Evolutionary conservation across 495 filamentous ascomycete species (phyloP).

Genomic region (Penicillium antarcticum): DNA sequence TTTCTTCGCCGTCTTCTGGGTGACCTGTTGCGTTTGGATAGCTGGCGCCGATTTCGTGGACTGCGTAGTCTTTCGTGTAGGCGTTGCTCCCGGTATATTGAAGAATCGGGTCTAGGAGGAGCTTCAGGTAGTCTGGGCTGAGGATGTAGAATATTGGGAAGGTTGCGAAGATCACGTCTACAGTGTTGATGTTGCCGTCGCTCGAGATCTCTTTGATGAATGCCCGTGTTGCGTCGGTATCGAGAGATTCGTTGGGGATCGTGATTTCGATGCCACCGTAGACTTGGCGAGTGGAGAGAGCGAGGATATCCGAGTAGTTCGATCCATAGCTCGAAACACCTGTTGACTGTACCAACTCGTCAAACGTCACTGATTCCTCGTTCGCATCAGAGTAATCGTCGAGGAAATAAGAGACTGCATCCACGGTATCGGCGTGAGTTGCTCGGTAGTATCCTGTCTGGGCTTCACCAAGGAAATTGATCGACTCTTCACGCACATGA

Average conservation of each 20-base stretch:
- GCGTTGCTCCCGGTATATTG: constrained; percentile 35
- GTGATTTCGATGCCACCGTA: constrained; percentile 43
- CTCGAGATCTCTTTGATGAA: constrained; percentile 50
- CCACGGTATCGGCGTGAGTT: constrained; percentile 15
- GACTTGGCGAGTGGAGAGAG: constrained; percentile 37
- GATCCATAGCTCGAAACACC: constrained; percentile 23
- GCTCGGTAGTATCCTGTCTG: constrained; percentile 39
- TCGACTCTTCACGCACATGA: constrained; percentile 32
- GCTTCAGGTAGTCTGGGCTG: constrained; percentile 37
- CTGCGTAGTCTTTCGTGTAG: constrained; percentile 30
- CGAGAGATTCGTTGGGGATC: constrained; percentile 34
- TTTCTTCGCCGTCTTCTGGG: constrained; percentile 24
- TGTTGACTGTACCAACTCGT: constrained; percentile 22
- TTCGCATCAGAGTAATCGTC: constrained; percentile 37
- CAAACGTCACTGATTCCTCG: constrained; percentile 25
- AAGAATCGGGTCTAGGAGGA: constrained; percentile 39
- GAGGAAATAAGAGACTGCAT: constrained; percentile 35
- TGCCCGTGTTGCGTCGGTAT: constrained; percentile 32
- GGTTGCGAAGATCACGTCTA: constrained; percentile 43
- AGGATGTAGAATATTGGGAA: constrained; percentile 41
- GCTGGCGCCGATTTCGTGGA: constrained; percentile 33
- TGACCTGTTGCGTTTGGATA: constrained; percentile 47
- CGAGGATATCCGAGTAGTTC: constrained; percentile 45
- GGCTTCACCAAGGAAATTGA: constrained; percentile 39
- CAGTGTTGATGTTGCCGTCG: constrained; percentile 47